Base-by-base conservation (phyloP, 1,284 basidiomycete species). In the Papiliotrema terrestris region DNA sequence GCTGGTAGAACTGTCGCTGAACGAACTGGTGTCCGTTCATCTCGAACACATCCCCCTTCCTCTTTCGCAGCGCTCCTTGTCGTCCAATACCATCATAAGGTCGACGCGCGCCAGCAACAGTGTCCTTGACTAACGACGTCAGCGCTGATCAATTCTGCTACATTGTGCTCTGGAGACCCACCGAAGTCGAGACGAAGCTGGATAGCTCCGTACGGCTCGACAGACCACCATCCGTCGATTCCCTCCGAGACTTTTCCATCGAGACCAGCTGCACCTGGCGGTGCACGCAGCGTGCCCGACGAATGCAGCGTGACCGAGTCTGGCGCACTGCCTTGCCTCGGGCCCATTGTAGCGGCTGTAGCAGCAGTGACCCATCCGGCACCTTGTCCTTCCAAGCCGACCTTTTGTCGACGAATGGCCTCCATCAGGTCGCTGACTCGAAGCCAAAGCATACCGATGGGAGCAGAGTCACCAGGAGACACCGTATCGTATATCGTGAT, bases 1-100 rank as follows among this genome's bases (percentile, higher is more conserved):
- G 86, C 77, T 97, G 94, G 78, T 98, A 98, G 80, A 99, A 99
- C 77, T 98, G 96, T 51, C 88, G 85, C 69, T 93, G 90, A 51
- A 98, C 84, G 72, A 99, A 99, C 77, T 96, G 91, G 81, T 99
- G 96, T 3, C 96, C 96, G 72, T 98, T 98, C 90, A 98, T 97
- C 78, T 98, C 94, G 78, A 96, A 92, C 13, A 98, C 89, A 78
- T 98, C 95, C 67, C 89, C 95, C 79, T 97, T 97, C 72, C 92
- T 90, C 80, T 97, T 97, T 69, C 95, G 87, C 63, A 99, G 86
- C 58, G 96, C 96, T 59, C 95, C 96, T 79, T 98, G 95, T 75
- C 96, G 91, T 41, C 95, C 96, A 32, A 99, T 86, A 58, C 91
- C 93, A 70, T 99, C 96, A 66, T 94, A 79, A 35, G 94, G 92